Evolutionary conservation across 2,329 filamentous ascomycete genomes (phyloP).

Genomic region (Colletotrichum tropicale): DNA sequence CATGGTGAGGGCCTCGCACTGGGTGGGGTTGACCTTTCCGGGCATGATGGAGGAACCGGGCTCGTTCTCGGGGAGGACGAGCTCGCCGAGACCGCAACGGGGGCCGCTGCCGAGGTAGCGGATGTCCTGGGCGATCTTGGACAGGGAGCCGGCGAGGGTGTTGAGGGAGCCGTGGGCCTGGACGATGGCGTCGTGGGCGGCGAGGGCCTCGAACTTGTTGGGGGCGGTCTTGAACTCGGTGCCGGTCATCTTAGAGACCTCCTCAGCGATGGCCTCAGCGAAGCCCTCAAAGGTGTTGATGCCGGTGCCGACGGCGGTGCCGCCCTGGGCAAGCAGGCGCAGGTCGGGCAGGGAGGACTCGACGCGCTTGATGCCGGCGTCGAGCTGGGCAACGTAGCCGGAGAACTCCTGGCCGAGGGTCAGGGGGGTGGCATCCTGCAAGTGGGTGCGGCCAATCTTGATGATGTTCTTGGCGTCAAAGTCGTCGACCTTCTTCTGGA

Average conservation of each 20-base stretch:
- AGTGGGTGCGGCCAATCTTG: conserved; percentile 97
- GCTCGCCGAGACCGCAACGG: conserved; percentile 92
- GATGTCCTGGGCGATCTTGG: conserved; percentile 98
- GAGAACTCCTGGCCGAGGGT: conserved; percentile 98
- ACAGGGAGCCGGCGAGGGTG: conserved; percentile 87
- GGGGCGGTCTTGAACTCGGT: conserved; percentile 94
- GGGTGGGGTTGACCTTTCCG: conserved; percentile 98
- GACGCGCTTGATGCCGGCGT: conserved; percentile 87
- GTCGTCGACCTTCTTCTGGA: conserved; percentile 87
- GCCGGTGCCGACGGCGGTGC: conserved; percentile 94
- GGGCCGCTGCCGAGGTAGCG: conserved; percentile 96
- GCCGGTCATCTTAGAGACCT: conserved; percentile 91
- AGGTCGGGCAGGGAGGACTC: conserved; percentile 84
- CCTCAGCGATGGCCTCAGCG: conserved; percentile 87
- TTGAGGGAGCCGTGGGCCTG: conserved; percentile 94
- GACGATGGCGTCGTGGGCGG: conserved; percentile 93
- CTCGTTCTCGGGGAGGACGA: conserved; percentile 95
- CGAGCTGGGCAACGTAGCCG: conserved; percentile 93
- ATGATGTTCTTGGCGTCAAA: conserved; percentile 90
- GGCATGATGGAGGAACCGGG: conserved; percentile 99
- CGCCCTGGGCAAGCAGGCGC: conserved; percentile 88
- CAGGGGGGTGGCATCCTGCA: conserved; percentile 95
- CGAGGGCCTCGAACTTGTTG: conserved; percentile 98
- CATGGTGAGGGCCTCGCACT: conserved; percentile 98
- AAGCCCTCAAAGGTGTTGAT: conserved; percentile 98